Base-by-base conservation (phyloP, 805 yeast genomes). In the Metschnikowia reukaufii region DNA sequence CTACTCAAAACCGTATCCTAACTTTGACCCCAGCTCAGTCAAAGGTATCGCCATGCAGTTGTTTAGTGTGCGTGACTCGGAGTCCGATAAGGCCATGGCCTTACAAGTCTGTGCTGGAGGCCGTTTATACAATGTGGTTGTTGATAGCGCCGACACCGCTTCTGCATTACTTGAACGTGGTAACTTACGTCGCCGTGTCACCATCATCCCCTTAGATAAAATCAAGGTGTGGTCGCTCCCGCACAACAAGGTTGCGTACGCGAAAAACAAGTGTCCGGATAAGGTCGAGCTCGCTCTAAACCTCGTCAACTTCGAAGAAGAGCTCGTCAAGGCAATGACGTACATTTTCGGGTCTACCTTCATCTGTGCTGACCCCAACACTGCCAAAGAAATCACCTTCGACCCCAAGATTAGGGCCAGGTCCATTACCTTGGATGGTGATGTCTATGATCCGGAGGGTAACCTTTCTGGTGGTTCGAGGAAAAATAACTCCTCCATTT, bases 31-130 rank as follows among this genome's bases (percentile, higher is more conserved):
- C 2, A 53, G 63, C 1, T 73, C 84, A 0, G 95, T 94, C 3
- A 84, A 83, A 59, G 99, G 99, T 37, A 79, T 90, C 15, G 96
- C 92, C 12, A 96, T 96, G 2, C 94, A 87, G 60, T 68, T 94
- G 41, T 89, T 95, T 61, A 66, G 74, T 1, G 62, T 94, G 17
- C 77, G 77, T 15, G 81, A 83, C 36, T 62, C 72, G 0, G 79
- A 84, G 40, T 62, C 67, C 45, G 77, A 79, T 20, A 81, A 83
- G 44, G 84, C 96, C 0, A 74, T 84, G 20, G 99, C 99, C 1
- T 70, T 94, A 30, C 97, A 94, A 65, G 85, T 88, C 2, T 85
- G 96, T 62, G 99, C 97, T 2, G 99, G 99, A 39, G 95, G 92
- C 4, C 75, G 91, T 56, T 66, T 95, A 25, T 95, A 82, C 64